These are phyloP conservation scores for Podila clonocystis DNA, from an alignment of 192 early-diverging fungal genomes.

Conservation along the genomic window DNA sequence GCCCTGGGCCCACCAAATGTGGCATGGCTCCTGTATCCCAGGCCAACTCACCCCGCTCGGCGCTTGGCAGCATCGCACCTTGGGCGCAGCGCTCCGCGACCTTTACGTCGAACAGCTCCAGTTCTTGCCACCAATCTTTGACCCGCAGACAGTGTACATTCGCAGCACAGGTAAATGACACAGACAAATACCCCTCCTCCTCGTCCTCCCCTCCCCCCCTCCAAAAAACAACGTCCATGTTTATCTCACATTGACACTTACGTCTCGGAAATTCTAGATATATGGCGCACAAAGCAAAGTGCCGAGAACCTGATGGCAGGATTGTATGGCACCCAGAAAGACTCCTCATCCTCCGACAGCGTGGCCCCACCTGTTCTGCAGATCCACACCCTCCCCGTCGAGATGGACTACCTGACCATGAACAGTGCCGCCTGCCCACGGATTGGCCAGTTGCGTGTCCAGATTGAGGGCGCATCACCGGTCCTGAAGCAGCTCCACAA, in stretches of 20 bases:
- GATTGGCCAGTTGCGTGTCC: constrained; percentile 7
- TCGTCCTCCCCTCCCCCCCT: no score
- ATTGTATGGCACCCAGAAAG: constrained; percentile 18
- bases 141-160: constrained; percentile 22
- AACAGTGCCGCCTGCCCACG: constrained; percentile 39
- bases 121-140: constrained; percentile 15
- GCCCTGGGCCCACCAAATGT: constrained; percentile 32
- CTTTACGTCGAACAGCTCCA: constrained; percentile 36
- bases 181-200: neutral
- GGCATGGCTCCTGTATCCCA: constrained; percentile 37
- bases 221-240: neutral
- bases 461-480: constrained; percentile 15
- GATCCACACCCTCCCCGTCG: constrained; percentile 31
- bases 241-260: neutral
- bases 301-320: constrained; percentile 50
- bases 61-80: constrained; percentile 43
- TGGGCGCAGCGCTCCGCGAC: constrained; percentile 43
- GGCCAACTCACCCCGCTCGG: constrained; percentile 42
- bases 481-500: constrained; percentile 15
- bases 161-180: constrained; percentile 37
- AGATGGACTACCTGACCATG: constrained; percentile 41
- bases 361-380: constrained; percentile 13
- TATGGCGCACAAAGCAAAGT: constrained; percentile 48
- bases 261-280: constrained; percentile 1
- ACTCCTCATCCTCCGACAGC: neutral